Evolutionary conservation across 495 filamentous ascomycete species (phyloP).

Genomic region (Talaromyces borbonicus): DNA sequence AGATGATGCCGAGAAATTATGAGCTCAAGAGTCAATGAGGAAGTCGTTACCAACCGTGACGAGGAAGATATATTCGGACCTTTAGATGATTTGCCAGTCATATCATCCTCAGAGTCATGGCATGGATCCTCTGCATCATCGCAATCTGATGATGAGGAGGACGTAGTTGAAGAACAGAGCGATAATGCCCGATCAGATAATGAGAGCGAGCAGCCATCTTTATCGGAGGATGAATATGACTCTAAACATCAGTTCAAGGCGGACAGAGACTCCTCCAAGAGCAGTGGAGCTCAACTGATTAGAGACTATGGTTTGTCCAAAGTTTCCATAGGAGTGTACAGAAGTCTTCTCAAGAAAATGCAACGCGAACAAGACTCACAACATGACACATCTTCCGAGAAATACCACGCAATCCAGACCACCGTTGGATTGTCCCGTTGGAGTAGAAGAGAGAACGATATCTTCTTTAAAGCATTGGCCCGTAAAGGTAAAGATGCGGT

Average conservation of each 20-base stretch:
- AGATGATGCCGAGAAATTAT: conserved; percentile 1
- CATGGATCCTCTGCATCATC: not conserved
- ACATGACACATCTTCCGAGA: conserved; percentile 4
- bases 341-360: conserved; percentile 47
- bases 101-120: not conserved
- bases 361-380: conserved; percentile 30
- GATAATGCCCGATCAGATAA: conserved; percentile 9
- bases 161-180: not conserved
- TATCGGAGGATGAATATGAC: conserved; percentile 16
- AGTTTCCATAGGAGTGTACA: conserved; percentile 33
- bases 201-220: conserved; percentile 24
- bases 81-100: not conserved
- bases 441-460: conserved; percentile 57
- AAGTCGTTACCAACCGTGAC: not conserved
- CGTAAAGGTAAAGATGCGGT: conserved; percentile 52
- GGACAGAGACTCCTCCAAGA: too few relatives aligned
- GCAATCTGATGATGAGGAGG: not conserved
- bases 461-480: conserved; percentile 55
- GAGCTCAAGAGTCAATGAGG: conserved; percentile 1
- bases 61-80: conserved; percentile 1
- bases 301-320: not conserved
- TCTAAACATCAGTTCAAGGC: not conserved
- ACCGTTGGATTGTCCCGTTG: conserved; percentile 62
- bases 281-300: too few relatives aligned
- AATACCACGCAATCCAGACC: conserved; percentile 18